Base-by-base conservation (phyloP, 768 basidiomycete genomes). In the Xerocomus brunneocitrinus region DNA sequence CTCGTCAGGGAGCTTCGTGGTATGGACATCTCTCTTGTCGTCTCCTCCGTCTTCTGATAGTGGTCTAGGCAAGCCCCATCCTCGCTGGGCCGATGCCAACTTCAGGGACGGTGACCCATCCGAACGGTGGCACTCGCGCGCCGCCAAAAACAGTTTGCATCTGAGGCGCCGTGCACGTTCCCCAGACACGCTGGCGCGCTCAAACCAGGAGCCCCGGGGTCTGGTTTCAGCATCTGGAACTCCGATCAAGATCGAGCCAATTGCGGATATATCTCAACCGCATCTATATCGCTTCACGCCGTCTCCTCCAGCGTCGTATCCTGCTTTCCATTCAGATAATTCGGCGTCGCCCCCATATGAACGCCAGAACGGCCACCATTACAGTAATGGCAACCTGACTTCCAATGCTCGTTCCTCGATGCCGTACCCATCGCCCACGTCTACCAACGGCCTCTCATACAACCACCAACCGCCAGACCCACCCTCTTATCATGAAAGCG, bases 1-100 rank as follows among this genome's bases (percentile, higher is more conserved):
- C 81, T 95, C 31, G 91, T 95, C 34, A 79, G 93, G 57, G 93
- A 95, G 67, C 75, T 97, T 28, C 80, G 91, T 67, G 89, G 88
- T 87, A 70, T 49, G 68, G 54, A 13, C 67, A 56, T 36, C 47
- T 57, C 54, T 57, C 48, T 48, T 32, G 7, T 31, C 31, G 49
- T 28, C 48, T 22, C 39, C 50, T 25, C 34, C 50, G 34, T 47
- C 34, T 40, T 40, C 52, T 61, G 56, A 57, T 60, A 22, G 49
- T 43, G 49, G 38, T 52, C 41, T 62, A 90, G 89, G 89, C 58
- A 91, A 91, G 68, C 89, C 89, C 10, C 89, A 91, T 68, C 89
- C 89, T 45, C 84, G 88, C 35, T 91, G 89, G 89, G 87, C 89
- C 9, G 87, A 90, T 59, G 79, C 76, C 63, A 84, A 76, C 71